A percentile compares a stretch with the other conserved stretches of the same genome.
Conservation (phyloP, 768 basidiomycete genomes). For the Boletus bicolor region DNA sequence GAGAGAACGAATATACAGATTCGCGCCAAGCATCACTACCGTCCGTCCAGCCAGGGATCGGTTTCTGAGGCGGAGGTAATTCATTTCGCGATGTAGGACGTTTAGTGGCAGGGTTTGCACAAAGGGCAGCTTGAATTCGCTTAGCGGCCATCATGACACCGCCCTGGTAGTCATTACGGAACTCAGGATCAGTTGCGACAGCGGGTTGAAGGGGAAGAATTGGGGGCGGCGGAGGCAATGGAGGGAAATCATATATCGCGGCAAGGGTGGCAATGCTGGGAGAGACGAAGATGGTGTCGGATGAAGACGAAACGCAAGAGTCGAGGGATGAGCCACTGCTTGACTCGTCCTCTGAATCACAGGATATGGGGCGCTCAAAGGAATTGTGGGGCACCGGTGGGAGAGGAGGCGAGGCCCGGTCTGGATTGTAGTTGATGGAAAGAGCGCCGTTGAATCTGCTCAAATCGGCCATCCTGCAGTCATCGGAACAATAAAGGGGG, state of each 20-base stretch:
- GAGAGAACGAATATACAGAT: constrained; percentile 51
- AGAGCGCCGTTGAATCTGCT: constrained; percentile 38
- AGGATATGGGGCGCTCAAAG: constrained; percentile 22
- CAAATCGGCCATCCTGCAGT: constrained; percentile 64
- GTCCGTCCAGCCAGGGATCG: constrained; percentile 69
- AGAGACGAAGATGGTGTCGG: constrained; percentile 18
- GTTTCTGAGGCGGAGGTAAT: constrained; percentile 36
- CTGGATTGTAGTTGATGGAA: constrained; percentile 48
- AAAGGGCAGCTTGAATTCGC: constrained; percentile 48
- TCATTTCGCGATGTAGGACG: constrained; percentile 32
- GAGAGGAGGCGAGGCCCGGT: constrained; percentile 38
- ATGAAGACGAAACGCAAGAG: constrained; percentile 29
- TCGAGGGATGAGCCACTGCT: constrained; percentile 39
- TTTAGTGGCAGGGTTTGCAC: constrained; percentile 39
- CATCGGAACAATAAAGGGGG: constrained; percentile 81
- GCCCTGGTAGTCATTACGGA: constrained; percentile 44
- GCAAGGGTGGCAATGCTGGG: constrained; percentile 39
- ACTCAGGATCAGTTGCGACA: constrained; percentile 26
- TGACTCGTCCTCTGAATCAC: constrained; percentile 41
- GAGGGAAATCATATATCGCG: constrained; percentile 45
- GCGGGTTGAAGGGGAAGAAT: constrained; percentile 27
- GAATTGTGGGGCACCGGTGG: constrained; percentile 43
- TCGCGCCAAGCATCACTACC: constrained; percentile 67
- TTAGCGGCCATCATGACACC: constrained; percentile 71
- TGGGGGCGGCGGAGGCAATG: constrained; percentile 52